phyloP scores from a whole-genome alignment of 371 early-diverging fungal genomes.

The Mortierella sp. region DNA sequence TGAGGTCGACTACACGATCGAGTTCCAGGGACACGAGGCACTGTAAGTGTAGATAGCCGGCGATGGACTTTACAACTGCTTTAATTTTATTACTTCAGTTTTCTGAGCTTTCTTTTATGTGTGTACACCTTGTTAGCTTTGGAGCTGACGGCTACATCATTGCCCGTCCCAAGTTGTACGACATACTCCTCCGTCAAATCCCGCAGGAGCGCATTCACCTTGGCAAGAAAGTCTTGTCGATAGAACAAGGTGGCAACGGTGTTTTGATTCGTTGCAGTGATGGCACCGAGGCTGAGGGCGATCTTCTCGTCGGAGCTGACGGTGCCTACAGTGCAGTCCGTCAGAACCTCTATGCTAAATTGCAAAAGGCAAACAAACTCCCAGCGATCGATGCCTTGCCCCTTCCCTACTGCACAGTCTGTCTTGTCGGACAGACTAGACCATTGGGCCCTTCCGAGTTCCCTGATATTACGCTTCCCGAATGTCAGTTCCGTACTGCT shows the following conservation, averaged over 20 bases:
- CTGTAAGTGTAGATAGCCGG: too few relatives aligned
- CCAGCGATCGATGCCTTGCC: slow-evolving; percentile 23
- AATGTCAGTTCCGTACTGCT: slow-evolving; percentile 39
- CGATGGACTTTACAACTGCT: too few relatives aligned
- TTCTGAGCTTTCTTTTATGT: background rate
- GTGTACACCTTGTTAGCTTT: background rate
- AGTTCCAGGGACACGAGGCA: too few relatives aligned
- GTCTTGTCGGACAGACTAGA: slow-evolving; percentile 41
- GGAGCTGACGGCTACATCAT: slow-evolving; percentile 19
- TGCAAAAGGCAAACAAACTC: slow-evolving; percentile 17
- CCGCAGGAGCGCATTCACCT: slow-evolving; percentile 25
- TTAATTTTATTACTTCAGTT: too few relatives aligned
- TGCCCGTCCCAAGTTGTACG: slow-evolving; percentile 26
- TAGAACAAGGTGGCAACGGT: slow-evolving; percentile 36
- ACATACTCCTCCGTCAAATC: slow-evolving; percentile 17
- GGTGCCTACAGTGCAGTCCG: slow-evolving; percentile 40
- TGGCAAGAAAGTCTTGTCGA: slow-evolving; percentile 33
- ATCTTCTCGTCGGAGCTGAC: slow-evolving; percentile 48
- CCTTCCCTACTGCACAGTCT: slow-evolving; percentile 31
- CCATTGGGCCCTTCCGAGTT: slow-evolving; percentile 24
- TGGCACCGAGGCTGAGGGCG: slow-evolving; percentile 20
- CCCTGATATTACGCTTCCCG: slow-evolving; percentile 27
- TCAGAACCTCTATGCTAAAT: slow-evolving; percentile 22
- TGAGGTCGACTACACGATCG: background rate
- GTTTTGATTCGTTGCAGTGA: slow-evolving; percentile 38